Percentiles rank a stretch among this genome's conserved stretches.
Evolutionary conservation across 2,329 filamentous ascomycete genomes (phyloP).

Genomic region (Bisporella sp.): DNA sequence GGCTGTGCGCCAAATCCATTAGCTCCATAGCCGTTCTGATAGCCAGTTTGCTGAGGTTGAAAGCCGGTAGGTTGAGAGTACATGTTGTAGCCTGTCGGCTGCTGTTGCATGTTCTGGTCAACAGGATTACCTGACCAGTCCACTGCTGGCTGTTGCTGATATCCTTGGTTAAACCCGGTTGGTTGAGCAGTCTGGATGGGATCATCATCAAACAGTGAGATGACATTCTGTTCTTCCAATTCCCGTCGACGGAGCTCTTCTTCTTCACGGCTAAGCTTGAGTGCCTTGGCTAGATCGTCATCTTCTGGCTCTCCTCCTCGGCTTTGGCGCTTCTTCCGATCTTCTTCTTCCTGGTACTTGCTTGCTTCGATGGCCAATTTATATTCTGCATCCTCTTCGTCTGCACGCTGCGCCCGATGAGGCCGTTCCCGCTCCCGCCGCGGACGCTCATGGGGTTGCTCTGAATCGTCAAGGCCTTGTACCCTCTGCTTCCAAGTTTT

Average conservation of each 20-base stretch:
- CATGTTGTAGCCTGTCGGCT: slow-evolving; percentile 69
- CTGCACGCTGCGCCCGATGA: slow-evolving; percentile 44
- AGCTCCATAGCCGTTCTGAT: slow-evolving; percentile 65
- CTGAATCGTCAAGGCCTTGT: slow-evolving; percentile 82
- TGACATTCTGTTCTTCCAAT: slow-evolving; percentile 77
- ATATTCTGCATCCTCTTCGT: slow-evolving; percentile 89
- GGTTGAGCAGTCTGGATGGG: slow-evolving; percentile 51
- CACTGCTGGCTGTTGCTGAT: slow-evolving; percentile 92
- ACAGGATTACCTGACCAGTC: slow-evolving; percentile 97
- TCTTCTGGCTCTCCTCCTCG: slow-evolving; percentile 56
- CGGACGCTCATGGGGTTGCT: slow-evolving; percentile 36
- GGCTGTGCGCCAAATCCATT: slow-evolving; percentile 65
- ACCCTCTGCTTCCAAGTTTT: slow-evolving; percentile 97
- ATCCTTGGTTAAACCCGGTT: slow-evolving; percentile 93
- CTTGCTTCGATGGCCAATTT: slow-evolving; percentile 88
- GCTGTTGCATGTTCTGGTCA: slow-evolving; percentile 61
- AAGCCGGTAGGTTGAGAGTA: slow-evolving; percentile 51
- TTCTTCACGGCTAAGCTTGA: slow-evolving; percentile 90
- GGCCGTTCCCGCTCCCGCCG: slow-evolving; percentile 36
- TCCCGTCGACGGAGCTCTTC: slow-evolving; percentile 84
- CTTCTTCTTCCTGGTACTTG: slow-evolving; percentile 91
- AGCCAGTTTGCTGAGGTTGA: slow-evolving; percentile 48
- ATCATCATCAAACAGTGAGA: slow-evolving; percentile 82
- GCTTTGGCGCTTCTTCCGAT: slow-evolving; percentile 64
- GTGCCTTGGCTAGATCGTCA: slow-evolving; percentile 88